Evolutionary conservation across 2,329 filamentous ascomycete genomes (phyloP), one percentile per base, ranked within the genome.

Genomic region (Chalaropsis ovoidea): DNA sequence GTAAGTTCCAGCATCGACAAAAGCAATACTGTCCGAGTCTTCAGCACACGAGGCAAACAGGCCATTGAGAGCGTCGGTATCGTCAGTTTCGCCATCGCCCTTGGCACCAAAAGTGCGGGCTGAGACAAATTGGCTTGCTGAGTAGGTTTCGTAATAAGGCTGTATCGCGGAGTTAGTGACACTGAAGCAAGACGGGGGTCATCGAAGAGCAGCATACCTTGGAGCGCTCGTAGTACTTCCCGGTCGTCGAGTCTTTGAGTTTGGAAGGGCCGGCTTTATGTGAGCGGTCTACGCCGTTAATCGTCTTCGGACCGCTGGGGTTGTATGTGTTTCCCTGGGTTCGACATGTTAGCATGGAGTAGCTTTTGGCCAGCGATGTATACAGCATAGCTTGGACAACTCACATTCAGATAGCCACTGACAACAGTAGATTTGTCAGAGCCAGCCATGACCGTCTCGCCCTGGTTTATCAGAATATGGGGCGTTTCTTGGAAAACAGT

Each of bases 41-140:
- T 81, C 81, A 58, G 79, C 81, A 11, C 73, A 71, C 67, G 70
- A 71, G 82, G 78, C 69, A 67, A 93, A 79, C 15, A 88, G 81
- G 17, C 76, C 76, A 71, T 90, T 87, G 66, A 94, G 81, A 15
- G 82, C 83, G 7, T 77, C 78, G 0, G 89, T 92, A 72, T 94
- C 90, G 69, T 94, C 89, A 0, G 87, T 86, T 1, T 74, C 73
- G 43, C 88, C 89, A 70, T 94, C 88, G 68, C 89, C 90, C 71
- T 80, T 85, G 65, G 86, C 87, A 45, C 88, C 88, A 15, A 77
- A 78, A 15, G 78, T 78, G 70, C 88, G 88, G 71, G 89, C 84
- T 67, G 84, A 88, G 70, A 89, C 73, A 72, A 94, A 90, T 6
- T 80, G 78, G 1, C 78, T 78, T 1, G 79, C 78, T 0, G 83